A percentile compares a stretch with the other conserved stretches of the same genome.
phyloP scores from a whole-genome alignment of 129 eudicot genomes.

The Scalesia atractyloides region DNA sequence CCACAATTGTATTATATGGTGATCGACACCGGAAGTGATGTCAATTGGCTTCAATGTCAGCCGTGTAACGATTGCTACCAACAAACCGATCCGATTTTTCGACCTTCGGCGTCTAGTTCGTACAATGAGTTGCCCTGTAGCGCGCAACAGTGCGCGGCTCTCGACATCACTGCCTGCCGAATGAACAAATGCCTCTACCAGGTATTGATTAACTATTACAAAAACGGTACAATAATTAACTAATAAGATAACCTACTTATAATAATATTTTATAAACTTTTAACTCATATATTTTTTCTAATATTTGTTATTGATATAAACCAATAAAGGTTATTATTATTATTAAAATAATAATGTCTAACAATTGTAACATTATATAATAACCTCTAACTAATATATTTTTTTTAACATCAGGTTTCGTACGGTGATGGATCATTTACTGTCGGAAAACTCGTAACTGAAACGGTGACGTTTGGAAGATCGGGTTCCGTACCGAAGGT shows the following conservation, averaged over 20 bases:
- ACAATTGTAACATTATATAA: too few species aligned
- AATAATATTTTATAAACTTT: too few species aligned
- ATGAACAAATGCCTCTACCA: constrained; percentile 53
- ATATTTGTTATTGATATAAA: too few species aligned
- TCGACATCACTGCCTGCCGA: constrained; percentile 49
- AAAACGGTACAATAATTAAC: too few species aligned
- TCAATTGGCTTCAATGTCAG: constrained; percentile 80
- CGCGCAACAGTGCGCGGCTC: constrained; percentile 42
- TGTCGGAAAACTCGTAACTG: constrained; percentile 64
- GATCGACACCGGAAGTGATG: constrained; percentile 74
- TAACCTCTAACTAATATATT: too few species aligned
- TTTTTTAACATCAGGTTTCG: constrained; percentile 31
- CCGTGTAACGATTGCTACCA: constrained; percentile 77
- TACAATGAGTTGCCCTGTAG: constrained; percentile 44
- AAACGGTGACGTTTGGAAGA: constrained; percentile 62
- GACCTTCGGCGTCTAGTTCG: constrained; percentile 46
- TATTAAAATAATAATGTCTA: too few species aligned
- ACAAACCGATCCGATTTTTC: constrained; percentile 61
- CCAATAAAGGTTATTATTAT: too few species aligned
- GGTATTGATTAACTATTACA: too few species aligned
- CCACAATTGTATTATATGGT: constrained; percentile 49
- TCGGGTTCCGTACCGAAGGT: constrained; percentile 50
- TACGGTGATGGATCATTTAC: constrained; percentile 92
- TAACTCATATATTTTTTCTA: too few species aligned
- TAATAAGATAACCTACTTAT: too few species aligned